Evolutionary conservation across 108 stramenopile genomes (phyloP).

Genomic region (Thalassiosira profunda): DNA sequence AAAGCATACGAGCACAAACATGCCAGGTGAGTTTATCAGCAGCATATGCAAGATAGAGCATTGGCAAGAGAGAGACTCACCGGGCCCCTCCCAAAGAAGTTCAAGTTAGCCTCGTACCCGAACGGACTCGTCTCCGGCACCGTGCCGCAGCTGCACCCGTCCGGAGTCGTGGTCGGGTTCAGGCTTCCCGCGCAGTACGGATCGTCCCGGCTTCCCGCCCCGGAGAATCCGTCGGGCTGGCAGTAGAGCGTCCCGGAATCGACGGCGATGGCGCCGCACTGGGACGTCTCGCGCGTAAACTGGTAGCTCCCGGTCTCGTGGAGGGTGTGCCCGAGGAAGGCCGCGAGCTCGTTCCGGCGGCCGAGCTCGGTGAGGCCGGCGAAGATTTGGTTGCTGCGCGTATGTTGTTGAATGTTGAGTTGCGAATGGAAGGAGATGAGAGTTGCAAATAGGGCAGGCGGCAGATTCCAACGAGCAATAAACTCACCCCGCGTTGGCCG

Average conservation of each 20-base stretch:
- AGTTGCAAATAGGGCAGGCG: too few species aligned
- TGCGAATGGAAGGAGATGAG: too few species aligned
- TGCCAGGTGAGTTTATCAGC: too few species aligned
- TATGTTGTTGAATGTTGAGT: too few species aligned
- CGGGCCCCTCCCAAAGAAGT: too few species aligned
- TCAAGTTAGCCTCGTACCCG: too few species aligned
- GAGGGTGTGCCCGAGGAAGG: neutral
- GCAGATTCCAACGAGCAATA: too few species aligned
- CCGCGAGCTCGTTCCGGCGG: neutral
- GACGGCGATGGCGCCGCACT: neutral
- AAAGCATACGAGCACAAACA: neutral
- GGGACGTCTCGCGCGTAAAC: neutral
- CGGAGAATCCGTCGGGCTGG: neutral
- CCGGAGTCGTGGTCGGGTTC: neutral
- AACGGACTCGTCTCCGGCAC: neutral
- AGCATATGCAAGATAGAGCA: too few species aligned
- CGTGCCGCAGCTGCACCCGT: neutral
- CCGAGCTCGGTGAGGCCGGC: neutral
- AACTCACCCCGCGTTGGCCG: too few species aligned
- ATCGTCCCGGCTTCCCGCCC: neutral
- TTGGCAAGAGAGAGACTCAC: too few species aligned
- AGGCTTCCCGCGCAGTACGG: neutral
- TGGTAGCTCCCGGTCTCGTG: neutral
- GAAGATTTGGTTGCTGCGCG: slow-evolving; percentile 1
- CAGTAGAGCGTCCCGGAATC: neutral